A percentile compares a stretch with the other conserved stretches of the same genome.
Evolutionary conservation across 73 alveolate genomes (phyloP).

Genomic region (Halteria grandinella): DNA sequence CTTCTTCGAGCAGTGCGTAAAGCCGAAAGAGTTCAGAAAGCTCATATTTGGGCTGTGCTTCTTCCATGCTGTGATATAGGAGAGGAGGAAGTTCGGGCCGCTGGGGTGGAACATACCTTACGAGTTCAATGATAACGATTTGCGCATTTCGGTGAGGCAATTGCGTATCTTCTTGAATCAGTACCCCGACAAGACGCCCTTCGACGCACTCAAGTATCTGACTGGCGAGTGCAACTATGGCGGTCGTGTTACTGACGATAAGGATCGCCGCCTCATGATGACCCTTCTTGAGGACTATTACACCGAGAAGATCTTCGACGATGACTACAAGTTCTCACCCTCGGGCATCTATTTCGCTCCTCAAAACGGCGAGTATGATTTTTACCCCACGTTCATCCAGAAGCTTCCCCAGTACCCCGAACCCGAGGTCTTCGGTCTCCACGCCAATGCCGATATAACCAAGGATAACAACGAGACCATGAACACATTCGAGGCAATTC

Average conservation of each 20-base stretch:
- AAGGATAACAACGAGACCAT: constrained; percentile 98
- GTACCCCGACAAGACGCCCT: constrained; percentile 96
- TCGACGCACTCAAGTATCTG: constrained; percentile 97
- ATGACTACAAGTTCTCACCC: constrained; percentile 86
- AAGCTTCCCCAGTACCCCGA: constrained; percentile 94
- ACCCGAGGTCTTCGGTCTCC: constrained; percentile 99
- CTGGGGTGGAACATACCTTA: constrained; percentile 99
- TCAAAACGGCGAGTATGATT: constrained; percentile 88
- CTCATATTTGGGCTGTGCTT: constrained; percentile 98
- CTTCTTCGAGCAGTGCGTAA: constrained; percentile 96
- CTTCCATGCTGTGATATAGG: constrained; percentile 99
- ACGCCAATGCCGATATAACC: constrained; percentile 99
- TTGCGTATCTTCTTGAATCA: constrained; percentile 98
- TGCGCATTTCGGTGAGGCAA: constrained; percentile 97
- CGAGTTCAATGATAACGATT: constrained; percentile 98
- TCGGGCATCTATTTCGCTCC: constrained; percentile 94
- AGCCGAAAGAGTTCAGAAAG: constrained; percentile 95
- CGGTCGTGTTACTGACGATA: constrained; percentile 99
- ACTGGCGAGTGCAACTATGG: constrained; percentile 99
- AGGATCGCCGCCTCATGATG: constrained; percentile 97
- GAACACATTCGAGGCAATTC: constrained; percentile 82
- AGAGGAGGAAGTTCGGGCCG: constrained; percentile 99
- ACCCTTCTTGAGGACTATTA: constrained; percentile 95
- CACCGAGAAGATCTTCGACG: constrained; percentile 85
- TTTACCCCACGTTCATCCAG: constrained; percentile 91